Conservation (phyloP, 192 early-diverging fungal genomes). For the Entrophospora sp. region DNA sequence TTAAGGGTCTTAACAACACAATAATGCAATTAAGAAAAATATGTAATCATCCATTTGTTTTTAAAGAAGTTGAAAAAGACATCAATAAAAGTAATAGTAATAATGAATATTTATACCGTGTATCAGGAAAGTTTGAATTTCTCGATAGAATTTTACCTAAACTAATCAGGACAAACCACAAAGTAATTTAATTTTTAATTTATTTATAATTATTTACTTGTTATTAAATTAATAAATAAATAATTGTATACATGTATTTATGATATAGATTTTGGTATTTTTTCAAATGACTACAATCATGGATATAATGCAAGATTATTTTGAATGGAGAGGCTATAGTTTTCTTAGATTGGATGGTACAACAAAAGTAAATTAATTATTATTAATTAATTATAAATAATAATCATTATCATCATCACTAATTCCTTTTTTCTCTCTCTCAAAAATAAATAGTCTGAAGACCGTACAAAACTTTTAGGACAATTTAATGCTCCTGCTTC, state of each 20-base stretch:
- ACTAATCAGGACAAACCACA: conserved; percentile 68
- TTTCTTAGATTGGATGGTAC: conserved; percentile 86
- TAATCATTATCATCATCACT: not conserved
- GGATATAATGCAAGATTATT: conserved; percentile 93
- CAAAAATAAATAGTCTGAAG: no score
- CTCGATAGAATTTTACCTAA: conserved; percentile 93
- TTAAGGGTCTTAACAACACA: no score
- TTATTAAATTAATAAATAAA: conserved; percentile 71
- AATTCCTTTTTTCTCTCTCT: no score
- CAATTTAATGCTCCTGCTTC: conserved; percentile 75
- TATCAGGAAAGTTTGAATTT: conserved; percentile 92
- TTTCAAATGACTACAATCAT: conserved; percentile 87
- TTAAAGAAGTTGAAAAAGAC: conserved; percentile 79
- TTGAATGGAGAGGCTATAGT: conserved; percentile 59
- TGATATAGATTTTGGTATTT: no score
- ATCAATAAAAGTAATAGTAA: conserved; percentile 65
- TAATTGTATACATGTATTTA: no score
- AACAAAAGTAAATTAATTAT: conserved; percentile 50
- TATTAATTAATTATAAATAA: no score
- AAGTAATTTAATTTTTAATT: conserved; percentile 55
- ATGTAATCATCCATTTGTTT: conserved; percentile 97
- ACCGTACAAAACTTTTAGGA: conserved; percentile 70
- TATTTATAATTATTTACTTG: conserved; percentile 18
- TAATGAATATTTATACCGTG: conserved; percentile 71
- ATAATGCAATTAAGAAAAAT: conserved; percentile 98